Conservation (phyloP, 768 basidiomycete genomes). For the Dacryopinax spathularia region DNA sequence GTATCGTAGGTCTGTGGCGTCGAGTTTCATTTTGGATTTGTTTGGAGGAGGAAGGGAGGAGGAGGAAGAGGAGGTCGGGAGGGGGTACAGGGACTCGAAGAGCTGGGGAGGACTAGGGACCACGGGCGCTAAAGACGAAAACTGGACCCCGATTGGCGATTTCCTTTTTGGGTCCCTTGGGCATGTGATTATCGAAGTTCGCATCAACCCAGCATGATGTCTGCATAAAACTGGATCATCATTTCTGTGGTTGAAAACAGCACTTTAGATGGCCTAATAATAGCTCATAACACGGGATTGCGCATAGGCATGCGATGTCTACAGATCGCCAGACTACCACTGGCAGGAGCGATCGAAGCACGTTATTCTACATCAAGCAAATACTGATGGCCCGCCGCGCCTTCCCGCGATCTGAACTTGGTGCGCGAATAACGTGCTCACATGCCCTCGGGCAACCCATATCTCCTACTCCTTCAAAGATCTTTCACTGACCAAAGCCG, state of each 20-base stretch:
- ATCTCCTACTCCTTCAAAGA: no score
- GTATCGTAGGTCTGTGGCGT: constrained; percentile 89
- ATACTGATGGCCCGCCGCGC: no score
- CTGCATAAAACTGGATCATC: no score
- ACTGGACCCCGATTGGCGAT: not conserved
- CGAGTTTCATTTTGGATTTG: constrained; percentile 62
- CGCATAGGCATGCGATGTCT: not conserved
- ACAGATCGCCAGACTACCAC: not conserved
- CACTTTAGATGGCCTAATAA: no score
- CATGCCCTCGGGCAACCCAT: no score
- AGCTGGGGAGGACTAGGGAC: not conserved
- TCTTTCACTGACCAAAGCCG: not conserved
- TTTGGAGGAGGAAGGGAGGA: not conserved
- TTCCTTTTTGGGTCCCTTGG: not conserved
- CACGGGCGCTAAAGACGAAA: not conserved
- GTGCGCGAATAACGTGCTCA: no score
- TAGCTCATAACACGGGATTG: not conserved
- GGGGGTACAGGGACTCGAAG: not conserved
- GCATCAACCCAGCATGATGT: no score
- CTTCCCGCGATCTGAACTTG: not conserved
- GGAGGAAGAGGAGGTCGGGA: not conserved
- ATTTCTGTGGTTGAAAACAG: no score
- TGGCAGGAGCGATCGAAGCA: no score
- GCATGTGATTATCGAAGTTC: no score
- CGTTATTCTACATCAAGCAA: no score